Evolutionary conservation across 805 yeast species (phyloP).

Genomic region (Candida loeiensis): DNA sequence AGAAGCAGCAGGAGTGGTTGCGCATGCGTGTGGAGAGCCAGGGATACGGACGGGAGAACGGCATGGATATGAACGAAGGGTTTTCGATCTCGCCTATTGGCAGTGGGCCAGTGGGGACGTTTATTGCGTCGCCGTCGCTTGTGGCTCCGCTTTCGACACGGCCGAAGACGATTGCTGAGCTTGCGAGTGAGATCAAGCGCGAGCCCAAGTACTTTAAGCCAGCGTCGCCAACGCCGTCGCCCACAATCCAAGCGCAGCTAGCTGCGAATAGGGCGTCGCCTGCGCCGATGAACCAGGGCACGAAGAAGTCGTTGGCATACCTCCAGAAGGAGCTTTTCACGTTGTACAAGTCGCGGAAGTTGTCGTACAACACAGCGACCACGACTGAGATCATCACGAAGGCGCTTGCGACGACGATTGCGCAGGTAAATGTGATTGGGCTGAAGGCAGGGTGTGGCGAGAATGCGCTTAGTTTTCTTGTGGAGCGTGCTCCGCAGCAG

Average conservation of each 20-base stretch:
- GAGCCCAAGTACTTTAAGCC: conserved; percentile 38
- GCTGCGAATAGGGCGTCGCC: conserved; percentile 42
- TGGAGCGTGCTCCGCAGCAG: conserved; percentile 78
- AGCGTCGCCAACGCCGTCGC: not conserved
- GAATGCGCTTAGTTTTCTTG: conserved; percentile 71
- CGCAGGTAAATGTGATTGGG: conserved; percentile 84
- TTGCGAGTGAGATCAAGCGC: conserved; percentile 39
- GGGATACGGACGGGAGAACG: not conserved
- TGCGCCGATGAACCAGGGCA: conserved; percentile 48
- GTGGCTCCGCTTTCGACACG: not conserved
- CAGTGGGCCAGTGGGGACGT: conserved; percentile 13
- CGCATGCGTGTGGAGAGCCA: not conserved
- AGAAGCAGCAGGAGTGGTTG: conserved; percentile 56
- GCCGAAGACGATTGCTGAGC: conserved; percentile 40
- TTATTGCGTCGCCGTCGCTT: not conserved
- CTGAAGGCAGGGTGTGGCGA: conserved; percentile 78
- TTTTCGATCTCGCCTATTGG: not conserved
- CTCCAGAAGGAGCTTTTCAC: conserved; percentile 82
- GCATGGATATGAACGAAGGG: not conserved
- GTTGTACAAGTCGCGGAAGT: conserved; percentile 70
- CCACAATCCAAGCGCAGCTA: conserved; percentile 42
- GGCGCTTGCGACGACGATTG: conserved; percentile 89
- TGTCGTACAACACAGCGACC: conserved; percentile 70
- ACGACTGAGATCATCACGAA: conserved; percentile 84
- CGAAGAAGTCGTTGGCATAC: conserved; percentile 72